A percentile compares a stretch with the other conserved stretches of the same genome.
phyloP scores from a whole-genome alignment of 192 early-diverging fungal species.

The Coemansia sp. region DNA sequence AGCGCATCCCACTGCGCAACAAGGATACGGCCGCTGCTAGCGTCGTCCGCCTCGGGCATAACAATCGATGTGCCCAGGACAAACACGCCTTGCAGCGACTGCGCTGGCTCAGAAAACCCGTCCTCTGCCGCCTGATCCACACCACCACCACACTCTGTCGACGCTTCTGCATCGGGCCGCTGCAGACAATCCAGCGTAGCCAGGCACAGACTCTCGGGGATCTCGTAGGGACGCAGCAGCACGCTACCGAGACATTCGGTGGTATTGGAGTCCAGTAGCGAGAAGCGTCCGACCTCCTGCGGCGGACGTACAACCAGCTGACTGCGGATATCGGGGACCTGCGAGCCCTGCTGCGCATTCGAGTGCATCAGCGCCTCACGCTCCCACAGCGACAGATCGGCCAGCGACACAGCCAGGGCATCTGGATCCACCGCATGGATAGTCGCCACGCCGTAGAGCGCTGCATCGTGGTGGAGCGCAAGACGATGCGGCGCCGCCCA shows the following conservation, averaged over 20 bases:
- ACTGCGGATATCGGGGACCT: constrained; percentile 4
- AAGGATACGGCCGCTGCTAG: constrained; percentile 71
- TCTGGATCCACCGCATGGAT: constrained; percentile 33
- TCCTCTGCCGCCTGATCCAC: background rate
- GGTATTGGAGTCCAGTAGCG: constrained; percentile 68
- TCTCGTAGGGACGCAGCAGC: constrained; percentile 29
- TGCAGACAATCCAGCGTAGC: constrained; percentile 18
- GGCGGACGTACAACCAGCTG: constrained; percentile 10
- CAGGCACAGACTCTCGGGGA: constrained; percentile 39
- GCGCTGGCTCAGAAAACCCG: background rate
- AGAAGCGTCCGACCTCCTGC: constrained; percentile 52
- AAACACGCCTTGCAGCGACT: constrained; percentile 54
- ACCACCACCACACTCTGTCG: background rate
- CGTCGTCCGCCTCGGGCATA: constrained; percentile 61
- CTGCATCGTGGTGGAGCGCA: constrained; percentile 55
- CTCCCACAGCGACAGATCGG: constrained; percentile 9
- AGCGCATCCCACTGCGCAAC: constrained; percentile 59
- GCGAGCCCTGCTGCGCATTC: constrained; percentile 8
- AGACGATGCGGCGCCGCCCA: constrained; percentile 72
- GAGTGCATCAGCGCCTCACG: constrained; percentile 12
- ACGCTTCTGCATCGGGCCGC: constrained; percentile 6
- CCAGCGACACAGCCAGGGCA: background rate
- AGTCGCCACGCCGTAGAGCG: constrained; percentile 68
- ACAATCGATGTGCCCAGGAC: constrained; percentile 75
- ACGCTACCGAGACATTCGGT: constrained; percentile 58